Evolutionary conservation across 495 filamentous ascomycete species (phyloP), one percentile per base, ranked within the genome.

Genomic region (Staphylotrichum longicolle): DNA sequence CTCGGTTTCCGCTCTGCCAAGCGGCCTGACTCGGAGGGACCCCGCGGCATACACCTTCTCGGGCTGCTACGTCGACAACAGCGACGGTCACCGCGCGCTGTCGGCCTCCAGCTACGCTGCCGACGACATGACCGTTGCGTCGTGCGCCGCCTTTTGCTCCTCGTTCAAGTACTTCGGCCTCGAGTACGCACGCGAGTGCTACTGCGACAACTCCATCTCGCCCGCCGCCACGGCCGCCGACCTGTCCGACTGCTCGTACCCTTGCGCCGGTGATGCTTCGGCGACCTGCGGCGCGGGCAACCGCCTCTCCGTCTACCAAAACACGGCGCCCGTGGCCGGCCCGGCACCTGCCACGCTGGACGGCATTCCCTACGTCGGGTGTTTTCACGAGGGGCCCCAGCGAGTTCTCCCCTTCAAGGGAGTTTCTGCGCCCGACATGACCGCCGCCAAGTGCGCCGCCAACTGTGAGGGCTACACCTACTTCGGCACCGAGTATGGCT

Each of bases 391-490:
- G 14, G 41, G 6, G 8, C 15, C 15, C 4, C 14, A 41, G 11
- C 58, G 58, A 0, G 41, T 54, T 8, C 40, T 60, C 15, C 48
- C 58, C 10, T 30, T 20, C 58, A 44, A 46, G 32, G 32, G 40
- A 12, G 35, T 54, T 20, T 27, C 15, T 10, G 34, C 48, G 3
- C 37, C 20, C 37, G 58, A 60, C 48, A 60, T 60, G 58, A 60
- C 58, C 9, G 48, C 48, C 9, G 58, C 37, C 1, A 54, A 53
- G 48, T 60, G 58, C 35, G 58, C 58, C 15, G n/a, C 3, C 9
- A 44, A 53, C 49, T 60, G 58, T 12, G 46, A 11, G 2, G 58
- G 58, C 37, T 62, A 57, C 53, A 4, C 27, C 46, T 57, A 44
- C 27, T 56, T 57, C 46, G 60, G 60, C 35, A 51, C 46, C 12